Evolutionary conservation across 805 yeast genomes (phyloP), one percentile per base, ranked within the genome.

Genomic region (Clavispora phyllophila): DNA sequence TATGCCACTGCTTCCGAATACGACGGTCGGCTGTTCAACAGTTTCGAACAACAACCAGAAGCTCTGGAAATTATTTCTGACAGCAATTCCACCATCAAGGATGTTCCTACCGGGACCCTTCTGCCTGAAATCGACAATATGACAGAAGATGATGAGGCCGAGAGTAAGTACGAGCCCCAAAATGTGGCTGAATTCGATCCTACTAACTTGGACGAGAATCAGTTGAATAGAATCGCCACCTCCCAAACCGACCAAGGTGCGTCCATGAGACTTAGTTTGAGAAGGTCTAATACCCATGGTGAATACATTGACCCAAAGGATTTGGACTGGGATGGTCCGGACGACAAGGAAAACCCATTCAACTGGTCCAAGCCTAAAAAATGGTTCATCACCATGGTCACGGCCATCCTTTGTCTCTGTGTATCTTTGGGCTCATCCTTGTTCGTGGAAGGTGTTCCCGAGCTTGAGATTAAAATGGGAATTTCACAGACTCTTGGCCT

Each of bases 391-490:
- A 71, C 78, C 4, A 77, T 81, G 12, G 48, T 52, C 24, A 41
- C 36, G 27, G 88, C 89, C 2, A 45, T 68, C 18, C 65, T 79
- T 37, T 84, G 90, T 68, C 68, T 84, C 27, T 84, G 79, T 26
- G 83, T 83, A 25, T 78, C 89, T 0, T 73, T 85, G 58, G 91
- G 93, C 19, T 82, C 90, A 0, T 84, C 91, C 0, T 66, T 84
- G 42, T 85, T 71, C 53, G 85, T 83, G 20, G 72, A 78, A 43
- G 84, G 89, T 45, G 73, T 82, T 2, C 75, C 78, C 2, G 81
- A 78, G 46, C 60, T 84, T 54, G 60, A 65, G 53, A 44, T 42
- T 1, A 57, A 66, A 45, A 75, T 83, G 58, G 66, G 69, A n/a
- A 71, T 75, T 10, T 76, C 81, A 9, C 75, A 80, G 58, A 81